Base-by-base conservation (phyloP, 2,329 filamentous ascomycete species). In the Beauveria scarabaeidicola region DNA sequence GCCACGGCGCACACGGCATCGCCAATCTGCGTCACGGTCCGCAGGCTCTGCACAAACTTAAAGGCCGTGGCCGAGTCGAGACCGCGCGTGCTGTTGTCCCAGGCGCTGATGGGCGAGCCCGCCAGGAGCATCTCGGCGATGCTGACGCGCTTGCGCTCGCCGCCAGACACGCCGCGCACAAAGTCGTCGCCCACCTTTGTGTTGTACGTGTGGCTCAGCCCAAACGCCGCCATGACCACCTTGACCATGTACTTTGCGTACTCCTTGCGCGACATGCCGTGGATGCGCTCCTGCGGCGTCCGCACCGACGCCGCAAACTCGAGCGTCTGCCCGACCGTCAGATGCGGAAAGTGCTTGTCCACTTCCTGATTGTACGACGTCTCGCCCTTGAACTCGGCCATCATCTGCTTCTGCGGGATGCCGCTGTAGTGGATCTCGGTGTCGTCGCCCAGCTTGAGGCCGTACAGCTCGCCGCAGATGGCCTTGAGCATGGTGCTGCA, bases 111-210 rank as follows among this genome's bases (percentile, higher is more conserved):
- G 0, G 80, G 80, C 0, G 83, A 81, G 38, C 78, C 76, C 17
- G 86, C 86, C 11, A 91, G 76, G 61, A 87, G 81, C 64, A 89
- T 90, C 72, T 94, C 90, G 1, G 88, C 89, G 62, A 94, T 91
- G 48, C 85, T 89, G 5, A 95, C 90, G 69, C 91, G 85, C 75
- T 94, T 92, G 59, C 86, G 78, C 69, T 90, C 87, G 41, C 87
- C 87, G 27, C 87, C 87, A 8, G 81, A 86, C 0, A 89, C 81
- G 52, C 89, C 89, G 1, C 87, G 83, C 11, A 91, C 79, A 47
- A 88, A 84, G 64, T 90, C 87, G 61, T 90, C 85, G 8, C 89
- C 89, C 13, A 92, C 86, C 65, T 86, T 88, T 7, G 89, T 91
- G 61, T 86, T 80, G 65, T 87, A 77, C 0, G 87, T 89, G 66